Base-by-base conservation (phyloP, 2,329 filamentous ascomycete species). In the Hirsutella rhossiliensis region DNA sequence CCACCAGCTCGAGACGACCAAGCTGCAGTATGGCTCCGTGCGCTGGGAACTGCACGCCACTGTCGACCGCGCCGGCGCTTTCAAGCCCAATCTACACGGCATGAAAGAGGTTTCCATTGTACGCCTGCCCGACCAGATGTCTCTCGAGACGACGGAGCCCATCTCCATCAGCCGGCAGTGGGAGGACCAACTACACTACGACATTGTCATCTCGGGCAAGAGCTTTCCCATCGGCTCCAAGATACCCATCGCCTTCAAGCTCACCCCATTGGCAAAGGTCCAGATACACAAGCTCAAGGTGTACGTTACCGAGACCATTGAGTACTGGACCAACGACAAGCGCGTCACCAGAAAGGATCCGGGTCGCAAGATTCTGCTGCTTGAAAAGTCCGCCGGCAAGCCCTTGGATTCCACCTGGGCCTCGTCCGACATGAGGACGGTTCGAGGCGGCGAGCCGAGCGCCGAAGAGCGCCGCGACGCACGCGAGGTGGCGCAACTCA, bases 151-250 rank as follows among this genome's bases (percentile, higher is more conserved):
- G 62, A 83, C 88, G 23, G 89, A 96, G 58, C 89, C 89, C 3
- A 95, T 96, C 54, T 90, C 88, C 11, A 95, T 96, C 56, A 90
- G 85, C 50, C 75, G 89, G 18, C 88, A 87, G 49, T 96, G 89
- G 89, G 89, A 96, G 59, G 88, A 96, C 53, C 89, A 95, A 57
- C 70, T 96, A 29, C 87, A 94, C 56, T 96, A 96, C 64, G 89
- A 96, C 56, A 95, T 96, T 53, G 82, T 95, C 59, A 94, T 96
- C 44, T 95, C 88, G 1, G 89, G 89, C 44, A 95, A 95, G 71
- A 94, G 88, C 1, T 96, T 96, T 47, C 87, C 89, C 0, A 76
- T 96, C 18, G 89, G 89, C 15, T 77, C 84, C 34, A 85, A 85
- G 54, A 87, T 96, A 15, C 89, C 89, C 1, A 92, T 96, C 47